Base-by-base conservation (phyloP, 768 basidiomycete genomes). In the Pleurotus tuber-regium region DNA sequence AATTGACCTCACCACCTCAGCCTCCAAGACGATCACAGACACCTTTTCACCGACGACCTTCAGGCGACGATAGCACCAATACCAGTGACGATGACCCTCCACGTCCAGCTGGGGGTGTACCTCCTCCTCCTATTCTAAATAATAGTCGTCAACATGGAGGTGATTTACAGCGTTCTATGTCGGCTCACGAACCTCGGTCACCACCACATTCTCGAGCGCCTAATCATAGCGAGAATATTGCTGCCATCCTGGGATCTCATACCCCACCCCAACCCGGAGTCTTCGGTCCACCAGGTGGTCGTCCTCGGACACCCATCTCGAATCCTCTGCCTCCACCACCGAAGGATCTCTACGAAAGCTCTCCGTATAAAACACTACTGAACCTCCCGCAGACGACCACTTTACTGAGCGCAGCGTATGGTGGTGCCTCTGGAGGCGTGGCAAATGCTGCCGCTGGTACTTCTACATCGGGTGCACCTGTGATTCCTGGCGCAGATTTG, bases 311-410 rank as follows among this genome's bases (percentile, higher is more conserved):
- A 5, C 59, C 63, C 10, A 57, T 68, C 12, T 47, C 53, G 1
- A 86, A 90, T 60, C 86, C 86, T 4, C 78, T 89, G 7, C 88
- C 88, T 0, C 53, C 62, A 2, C 86, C 80, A 0, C 88, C 88
- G 0, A 66, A 67, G 25, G 80, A 88, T 59, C 50, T 89, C 6
- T 86, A 83, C 63, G 73, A 77, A 10, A 65, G 67, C 23, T 72
- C 82, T 0, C 83, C 83, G 0, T 86, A 86, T 62, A 75, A 77
- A 46, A 65, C 69, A 1, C 63, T 87, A 0, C 68, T 85, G 4
- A 73, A 74, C 48, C 75, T 85, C 14, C 82, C 79, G 1, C 70
- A 72, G 38, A 75, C 77, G 2, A 70, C 70, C 3, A 64, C 69
- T 1, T 58, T 74, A 42, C 67, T 70, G 4, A 70, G 65, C 14